These are phyloP conservation scores for Aquilaria sinensis DNA, from an alignment of 345 rosid species.

Conservation along the genomic window DNA sequence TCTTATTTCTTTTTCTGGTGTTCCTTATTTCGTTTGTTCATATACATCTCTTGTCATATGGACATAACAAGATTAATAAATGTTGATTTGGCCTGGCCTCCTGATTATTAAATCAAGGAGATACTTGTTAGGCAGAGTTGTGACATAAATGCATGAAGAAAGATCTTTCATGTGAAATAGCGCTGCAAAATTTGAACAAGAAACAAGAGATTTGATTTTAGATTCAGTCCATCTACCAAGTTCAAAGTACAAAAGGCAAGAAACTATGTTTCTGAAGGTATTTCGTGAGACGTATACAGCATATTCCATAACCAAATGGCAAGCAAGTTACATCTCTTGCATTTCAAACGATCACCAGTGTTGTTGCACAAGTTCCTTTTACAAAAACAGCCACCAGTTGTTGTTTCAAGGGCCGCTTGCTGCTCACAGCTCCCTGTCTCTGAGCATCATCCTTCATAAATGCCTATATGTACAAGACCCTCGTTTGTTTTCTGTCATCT, in stretches of 20 bases:
- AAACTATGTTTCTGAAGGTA: too few relatives aligned
- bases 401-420: neutral
- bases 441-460: slow-evolving; percentile 9
- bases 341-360: too few relatives aligned
- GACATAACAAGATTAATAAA: slow-evolving; percentile 18
- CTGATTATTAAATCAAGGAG: too few relatives aligned
- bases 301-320: too few relatives aligned
- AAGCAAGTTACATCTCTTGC: too few relatives aligned
- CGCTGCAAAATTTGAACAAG: too few relatives aligned
- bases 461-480: slow-evolving; percentile 1
- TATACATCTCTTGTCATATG: neutral
- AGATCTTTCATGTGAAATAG: neutral
- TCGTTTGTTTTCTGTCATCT: slow-evolving; percentile 2
- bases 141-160: neutral
- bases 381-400: neutral
- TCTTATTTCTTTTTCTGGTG: neutral
- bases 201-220: too few relatives aligned
- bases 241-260: too few relatives aligned
- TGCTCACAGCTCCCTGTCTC: neutral
- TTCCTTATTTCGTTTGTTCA: slow-evolving; percentile 8
- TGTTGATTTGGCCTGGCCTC: neutral
- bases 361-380: neutral
- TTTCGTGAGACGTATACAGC: too few relatives aligned
- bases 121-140: too few relatives aligned
- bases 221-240: too few relatives aligned